These are phyloP conservation scores for Aureobasidium namibiae DNA, from an alignment of 2,329 filamentous ascomycete genomes.

Conservation along the genomic window DNA sequence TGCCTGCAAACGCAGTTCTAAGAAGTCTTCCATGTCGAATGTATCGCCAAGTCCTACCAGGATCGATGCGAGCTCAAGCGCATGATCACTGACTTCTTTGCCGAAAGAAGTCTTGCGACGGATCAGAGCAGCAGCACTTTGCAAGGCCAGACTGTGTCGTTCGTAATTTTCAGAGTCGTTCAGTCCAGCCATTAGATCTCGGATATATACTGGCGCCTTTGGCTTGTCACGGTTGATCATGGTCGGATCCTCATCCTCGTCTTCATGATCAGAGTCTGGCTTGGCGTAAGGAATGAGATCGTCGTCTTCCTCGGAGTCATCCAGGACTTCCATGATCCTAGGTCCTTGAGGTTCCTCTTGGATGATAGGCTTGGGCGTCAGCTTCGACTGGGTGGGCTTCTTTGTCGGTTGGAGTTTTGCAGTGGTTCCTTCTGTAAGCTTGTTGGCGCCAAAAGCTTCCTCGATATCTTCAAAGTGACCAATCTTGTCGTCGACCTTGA, in stretches of 20 bases:
- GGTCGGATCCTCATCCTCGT: conserved; percentile 89
- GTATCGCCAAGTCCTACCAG: conserved; percentile 78
- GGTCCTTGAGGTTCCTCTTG: conserved; percentile 25
- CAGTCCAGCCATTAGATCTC: conserved; percentile 71
- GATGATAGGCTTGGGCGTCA: conserved; percentile 10
- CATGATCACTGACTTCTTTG: conserved; percentile 76
- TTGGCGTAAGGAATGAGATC: conserved; percentile 74
- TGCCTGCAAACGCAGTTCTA: conserved; percentile 65
- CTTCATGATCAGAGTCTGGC: conserved; percentile 78
- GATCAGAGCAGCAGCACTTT: conserved; percentile 70
- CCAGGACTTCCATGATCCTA: conserved; percentile 25
- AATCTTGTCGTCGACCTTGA: conserved; percentile 52
- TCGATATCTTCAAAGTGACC: conserved; percentile 49
- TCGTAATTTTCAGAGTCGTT: conserved; percentile 79
- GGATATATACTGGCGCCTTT: conserved; percentile 80
- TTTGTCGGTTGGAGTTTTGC: neutral
- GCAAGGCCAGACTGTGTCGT: conserved; percentile 69
- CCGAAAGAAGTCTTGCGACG: conserved; percentile 83
- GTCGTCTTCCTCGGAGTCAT: conserved; percentile 42
- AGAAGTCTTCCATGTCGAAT: conserved; percentile 71
- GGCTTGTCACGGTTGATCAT: conserved; percentile 76
- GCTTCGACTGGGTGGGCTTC: neutral
- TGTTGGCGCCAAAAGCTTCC: neutral
- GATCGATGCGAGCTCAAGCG: conserved; percentile 67
- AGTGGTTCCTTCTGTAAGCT: neutral